phyloP scores from a whole-genome alignment of 1,284 basidiomycete genomes.

The Cryptococcus floricola region DNA sequence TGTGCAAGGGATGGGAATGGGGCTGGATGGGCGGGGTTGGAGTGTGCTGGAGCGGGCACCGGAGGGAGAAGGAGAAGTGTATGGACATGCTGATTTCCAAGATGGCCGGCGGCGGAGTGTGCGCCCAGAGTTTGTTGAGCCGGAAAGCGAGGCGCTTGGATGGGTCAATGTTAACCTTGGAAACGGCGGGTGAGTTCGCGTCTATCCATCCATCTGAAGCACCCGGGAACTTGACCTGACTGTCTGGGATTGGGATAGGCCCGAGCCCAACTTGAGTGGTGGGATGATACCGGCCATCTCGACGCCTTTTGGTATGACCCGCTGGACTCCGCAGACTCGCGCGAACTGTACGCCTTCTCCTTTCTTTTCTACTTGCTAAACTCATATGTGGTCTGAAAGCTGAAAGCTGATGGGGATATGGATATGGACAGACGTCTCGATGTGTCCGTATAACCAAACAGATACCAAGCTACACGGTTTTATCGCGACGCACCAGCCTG shows the following conservation, averaged over 20 bases:
- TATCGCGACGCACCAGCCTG: conserved; percentile 68
- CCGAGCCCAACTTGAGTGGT: conserved; percentile 35
- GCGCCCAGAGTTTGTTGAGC: conserved; percentile 17
- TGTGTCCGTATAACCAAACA: conserved; percentile 72
- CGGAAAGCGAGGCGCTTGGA: conserved; percentile 21
- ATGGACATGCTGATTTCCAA: conserved; percentile 36
- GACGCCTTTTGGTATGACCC: conserved; percentile 76
- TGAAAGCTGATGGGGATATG: neutral
- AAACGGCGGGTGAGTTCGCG: conserved; percentile 41
- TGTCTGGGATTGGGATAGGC: conserved; percentile 9
- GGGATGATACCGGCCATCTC: conserved; percentile 51
- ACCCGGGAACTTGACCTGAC: neutral
- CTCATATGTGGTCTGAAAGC: neutral
- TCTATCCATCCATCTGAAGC: neutral
- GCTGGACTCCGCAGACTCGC: conserved; percentile 56
- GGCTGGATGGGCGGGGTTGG: neutral
- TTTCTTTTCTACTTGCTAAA: neutral
- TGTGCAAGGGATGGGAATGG: neutral
- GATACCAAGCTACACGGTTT: conserved; percentile 65
- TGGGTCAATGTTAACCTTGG: conserved; percentile 40
- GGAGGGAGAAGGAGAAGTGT: conserved; percentile 8
- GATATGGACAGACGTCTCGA: conserved; percentile 56
- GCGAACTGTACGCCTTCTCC: conserved; percentile 29
- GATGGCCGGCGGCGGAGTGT: conserved; percentile 27
- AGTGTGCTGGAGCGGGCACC: too few species aligned